Conservation (phyloP, 352 stramenopile species). For the Saprolegnia diclina region DNA sequence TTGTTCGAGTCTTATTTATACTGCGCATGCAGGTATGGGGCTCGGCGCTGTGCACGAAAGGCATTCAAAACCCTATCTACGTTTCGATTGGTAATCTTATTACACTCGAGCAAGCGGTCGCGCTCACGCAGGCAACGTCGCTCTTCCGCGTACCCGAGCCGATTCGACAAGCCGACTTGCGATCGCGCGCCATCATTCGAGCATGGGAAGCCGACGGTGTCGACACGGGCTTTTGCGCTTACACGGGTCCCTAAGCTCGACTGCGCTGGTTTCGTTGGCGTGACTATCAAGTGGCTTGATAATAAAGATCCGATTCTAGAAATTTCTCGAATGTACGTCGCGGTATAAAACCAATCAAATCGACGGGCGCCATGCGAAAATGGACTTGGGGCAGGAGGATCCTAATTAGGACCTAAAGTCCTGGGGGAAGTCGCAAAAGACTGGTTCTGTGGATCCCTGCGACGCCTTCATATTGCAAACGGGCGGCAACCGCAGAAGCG, state of each 20-base stretch:
- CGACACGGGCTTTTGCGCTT: constrained; percentile 38
- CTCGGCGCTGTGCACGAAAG: constrained; percentile 54
- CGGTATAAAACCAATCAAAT: constrained; percentile 1
- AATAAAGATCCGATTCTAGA: not conserved
- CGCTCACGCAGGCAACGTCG: constrained; percentile 50
- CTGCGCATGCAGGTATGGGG: constrained; percentile 67
- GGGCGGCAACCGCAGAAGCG: not conserved
- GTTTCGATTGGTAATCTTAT: constrained; percentile 75
- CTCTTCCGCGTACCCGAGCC: constrained; percentile 73
- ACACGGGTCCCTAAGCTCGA: not conserved
- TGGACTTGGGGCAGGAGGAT: not conserved
- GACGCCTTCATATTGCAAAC: constrained; percentile 1
- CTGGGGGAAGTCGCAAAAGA: constrained; percentile 5
- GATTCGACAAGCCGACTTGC: constrained; percentile 80
- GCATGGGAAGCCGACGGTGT: constrained; percentile 53
- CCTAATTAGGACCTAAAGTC: constrained; percentile 2
- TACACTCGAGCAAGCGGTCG: constrained; percentile 56
- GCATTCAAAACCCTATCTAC: constrained; percentile 74
- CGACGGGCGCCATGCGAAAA: not conserved
- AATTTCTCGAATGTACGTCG: constrained; percentile 20
- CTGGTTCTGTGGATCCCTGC: not conserved
- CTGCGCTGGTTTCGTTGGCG: too few species aligned
- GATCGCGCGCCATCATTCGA: constrained; percentile 64
- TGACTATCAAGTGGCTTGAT: not conserved
- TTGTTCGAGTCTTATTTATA: constrained; percentile 3